Percentiles rank a stretch among this genome's conserved stretches.
Evolutionary conservation across 305 asterid species (phyloP).

Genomic region (Solanum aculeatissimum): DNA sequence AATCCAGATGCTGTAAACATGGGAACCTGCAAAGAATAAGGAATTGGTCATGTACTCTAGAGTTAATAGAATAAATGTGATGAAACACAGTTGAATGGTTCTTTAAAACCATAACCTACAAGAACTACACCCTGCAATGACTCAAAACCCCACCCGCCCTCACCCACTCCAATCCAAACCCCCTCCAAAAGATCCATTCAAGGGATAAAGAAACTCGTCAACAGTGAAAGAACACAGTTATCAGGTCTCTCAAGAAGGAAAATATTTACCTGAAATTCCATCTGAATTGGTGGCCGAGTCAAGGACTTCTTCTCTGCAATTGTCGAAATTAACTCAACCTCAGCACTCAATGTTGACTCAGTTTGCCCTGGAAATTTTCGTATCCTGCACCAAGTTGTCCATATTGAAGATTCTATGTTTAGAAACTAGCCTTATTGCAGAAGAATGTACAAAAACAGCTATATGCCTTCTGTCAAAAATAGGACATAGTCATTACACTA

Average conservation of each 20-base stretch:
- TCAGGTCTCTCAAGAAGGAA: neutral
- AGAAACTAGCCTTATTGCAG: neutral
- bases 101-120: neutral
- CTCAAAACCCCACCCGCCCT: neutral
- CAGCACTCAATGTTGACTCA: constrained; percentile 98
- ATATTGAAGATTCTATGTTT: neutral
- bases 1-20: constrained; percentile 98
- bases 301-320: constrained; percentile 92
- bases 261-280: constrained; percentile 89
- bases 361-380: constrained; percentile 99
- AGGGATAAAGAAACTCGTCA: neutral
- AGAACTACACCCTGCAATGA: neutral
- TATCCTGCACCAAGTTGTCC: constrained; percentile 48
- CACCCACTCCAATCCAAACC: neutral
- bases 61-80: neutral
- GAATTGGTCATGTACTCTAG: neutral
- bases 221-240: neutral
- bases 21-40: constrained; percentile 57
- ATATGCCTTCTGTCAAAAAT: neutral
- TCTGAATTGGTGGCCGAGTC: constrained; percentile 98
- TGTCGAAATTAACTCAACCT: constrained; percentile 92
- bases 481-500: neutral
- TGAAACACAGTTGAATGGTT: neutral
- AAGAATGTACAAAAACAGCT: neutral
- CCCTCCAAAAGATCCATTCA: neutral